A percentile compares a stretch with the other conserved stretches of the same genome.
phyloP scores from a whole-genome alignment of 345 rosid species.

The Boechera stricta region DNA sequence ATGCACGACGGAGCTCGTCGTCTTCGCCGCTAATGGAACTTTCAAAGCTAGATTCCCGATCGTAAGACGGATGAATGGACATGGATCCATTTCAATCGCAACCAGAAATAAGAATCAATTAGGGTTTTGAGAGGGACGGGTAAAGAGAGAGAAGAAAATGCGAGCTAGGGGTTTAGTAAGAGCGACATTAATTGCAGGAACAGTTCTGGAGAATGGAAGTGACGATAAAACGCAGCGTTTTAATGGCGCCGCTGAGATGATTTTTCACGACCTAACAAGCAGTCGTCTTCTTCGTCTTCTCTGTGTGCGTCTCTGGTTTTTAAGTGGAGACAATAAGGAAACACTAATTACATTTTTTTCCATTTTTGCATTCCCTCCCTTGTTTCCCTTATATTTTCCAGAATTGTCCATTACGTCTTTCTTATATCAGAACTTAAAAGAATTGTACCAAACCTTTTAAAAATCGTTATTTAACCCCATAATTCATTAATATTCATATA shows the following conservation, averaged over 20 bases:
- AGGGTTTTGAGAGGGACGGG: constrained; percentile 7
- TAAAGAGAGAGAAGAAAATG: background rate
- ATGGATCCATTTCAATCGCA: constrained; percentile 73
- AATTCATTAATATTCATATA: background rate
- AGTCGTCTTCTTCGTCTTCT: constrained; percentile 28
- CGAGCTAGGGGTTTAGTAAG: constrained; percentile 25
- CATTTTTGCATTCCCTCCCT: constrained; percentile 35
- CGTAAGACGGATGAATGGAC: constrained; percentile 84
- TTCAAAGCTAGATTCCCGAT: constrained; percentile 74
- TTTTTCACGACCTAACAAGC: constrained; percentile 24
- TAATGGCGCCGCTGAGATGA: constrained; percentile 28
- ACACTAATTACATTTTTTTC: constrained; percentile 19
- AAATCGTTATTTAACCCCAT: background rate
- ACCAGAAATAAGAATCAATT: background rate
- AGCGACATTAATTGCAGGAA: constrained; percentile 37
- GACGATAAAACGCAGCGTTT: constrained; percentile 39
- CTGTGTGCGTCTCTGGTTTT: constrained; percentile 26
- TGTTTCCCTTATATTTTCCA: constrained; percentile 13
- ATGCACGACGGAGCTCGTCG: constrained; percentile 76
- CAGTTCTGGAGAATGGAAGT: constrained; percentile 25
- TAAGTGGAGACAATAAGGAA: constrained; percentile 35
- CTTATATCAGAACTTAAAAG: background rate
- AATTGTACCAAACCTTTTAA: background rate
- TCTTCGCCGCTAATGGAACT: constrained; percentile 68
- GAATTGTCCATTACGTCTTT: background rate